These are phyloP conservation scores for Dictyostelium purpureum DNA, from an alignment of 78 protist species.

Conservation along the genomic window DNA sequence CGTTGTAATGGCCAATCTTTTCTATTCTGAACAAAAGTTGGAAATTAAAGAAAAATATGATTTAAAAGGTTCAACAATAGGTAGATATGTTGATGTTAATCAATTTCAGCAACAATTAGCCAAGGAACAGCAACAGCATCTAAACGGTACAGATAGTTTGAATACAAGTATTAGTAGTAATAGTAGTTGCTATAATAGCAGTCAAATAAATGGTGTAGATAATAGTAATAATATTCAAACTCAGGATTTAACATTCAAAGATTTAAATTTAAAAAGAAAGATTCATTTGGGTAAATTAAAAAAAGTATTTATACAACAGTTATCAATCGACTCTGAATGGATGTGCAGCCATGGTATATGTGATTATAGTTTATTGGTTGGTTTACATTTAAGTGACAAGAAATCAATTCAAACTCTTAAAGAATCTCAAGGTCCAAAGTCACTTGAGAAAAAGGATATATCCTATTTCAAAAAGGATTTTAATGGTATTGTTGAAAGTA, in stretches of 20 bases:
- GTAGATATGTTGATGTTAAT: constrained; percentile 58
- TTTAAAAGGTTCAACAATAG: constrained; percentile 74
- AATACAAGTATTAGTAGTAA: neutral
- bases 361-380: constrained; percentile 74
- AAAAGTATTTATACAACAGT: constrained; percentile 39
- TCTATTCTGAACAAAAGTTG: constrained; percentile 27
- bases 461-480: constrained; percentile 65
- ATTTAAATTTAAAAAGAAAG: constrained; percentile 69
- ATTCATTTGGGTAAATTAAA: constrained; percentile 34
- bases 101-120: neutral
- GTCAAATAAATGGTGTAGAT: neutral
- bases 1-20: constrained; percentile 75
- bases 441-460: constrained; percentile 31
- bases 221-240: too few relatives aligned
- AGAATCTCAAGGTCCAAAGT: neutral
- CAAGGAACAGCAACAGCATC: constrained; percentile 1
- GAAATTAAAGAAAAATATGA: constrained; percentile 67
- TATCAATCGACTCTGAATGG: constrained; percentile 60
- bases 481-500: constrained; percentile 32
- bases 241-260: constrained; percentile 49
- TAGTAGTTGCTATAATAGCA: neutral
- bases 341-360: constrained; percentile 60
- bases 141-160: too few relatives aligned
- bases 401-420: neutral
- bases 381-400: constrained; percentile 65